These are phyloP conservation scores for Cordyceps fumosorosea DNA, from an alignment of 2,329 filamentous ascomycete genomes.

Conservation along the genomic window DNA sequence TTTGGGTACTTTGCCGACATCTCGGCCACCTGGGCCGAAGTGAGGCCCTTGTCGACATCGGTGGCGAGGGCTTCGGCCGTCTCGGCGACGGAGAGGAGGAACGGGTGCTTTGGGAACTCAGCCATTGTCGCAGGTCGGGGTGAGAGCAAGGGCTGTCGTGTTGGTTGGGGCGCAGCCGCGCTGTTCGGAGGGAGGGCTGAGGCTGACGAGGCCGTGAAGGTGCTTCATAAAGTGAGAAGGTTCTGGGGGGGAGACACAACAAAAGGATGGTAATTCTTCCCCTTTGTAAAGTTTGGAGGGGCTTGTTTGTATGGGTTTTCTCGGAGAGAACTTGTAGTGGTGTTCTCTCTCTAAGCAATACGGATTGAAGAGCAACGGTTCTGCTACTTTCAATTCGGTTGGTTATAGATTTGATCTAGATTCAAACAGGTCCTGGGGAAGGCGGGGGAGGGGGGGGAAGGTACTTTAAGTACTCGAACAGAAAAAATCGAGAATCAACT, in stretches of 20 bases:
- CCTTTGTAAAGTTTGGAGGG: neutral
- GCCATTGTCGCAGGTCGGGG: conserved; percentile 24
- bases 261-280: neutral
- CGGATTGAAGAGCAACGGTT: neutral
- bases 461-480: conserved; percentile 4
- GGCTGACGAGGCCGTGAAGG: conserved; percentile 9
- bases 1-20: conserved; percentile 54
- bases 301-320: neutral
- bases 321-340: neutral
- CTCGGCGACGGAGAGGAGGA: conserved; percentile 54
- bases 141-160: neutral
- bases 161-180: conserved; percentile 12
- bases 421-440: neutral
- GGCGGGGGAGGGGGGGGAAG: neutral
- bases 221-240: conserved; percentile 17
- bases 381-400: neutral
- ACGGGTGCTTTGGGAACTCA: conserved; percentile 49
- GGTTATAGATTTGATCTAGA: neutral
- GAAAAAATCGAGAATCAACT: neutral
- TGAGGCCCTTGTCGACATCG: conserved; percentile 61
- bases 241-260: too few species aligned
- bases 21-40: conserved; percentile 49
- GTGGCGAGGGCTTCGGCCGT: conserved; percentile 57
- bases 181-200: conserved; percentile 16
- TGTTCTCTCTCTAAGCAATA: neutral